These are phyloP conservation scores for Mycena polygramma DNA, from an alignment of 768 basidiomycete species.

Conservation along the genomic window DNA sequence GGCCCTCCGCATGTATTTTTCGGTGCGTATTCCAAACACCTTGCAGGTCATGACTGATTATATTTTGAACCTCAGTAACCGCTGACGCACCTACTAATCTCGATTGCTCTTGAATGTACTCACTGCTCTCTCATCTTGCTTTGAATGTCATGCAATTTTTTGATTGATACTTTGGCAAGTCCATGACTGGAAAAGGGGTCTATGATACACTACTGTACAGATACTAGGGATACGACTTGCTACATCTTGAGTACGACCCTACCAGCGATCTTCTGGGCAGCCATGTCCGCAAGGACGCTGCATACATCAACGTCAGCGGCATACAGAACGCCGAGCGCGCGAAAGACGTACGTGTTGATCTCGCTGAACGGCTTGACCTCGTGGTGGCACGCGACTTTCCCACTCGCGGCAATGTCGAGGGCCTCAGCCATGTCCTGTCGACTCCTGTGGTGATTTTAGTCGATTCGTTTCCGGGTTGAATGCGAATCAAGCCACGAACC, in stretches of 20 bases:
- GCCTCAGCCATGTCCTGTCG: constrained; percentile 87
- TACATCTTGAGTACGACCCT: constrained; percentile 48
- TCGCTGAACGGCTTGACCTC: constrained; percentile 60
- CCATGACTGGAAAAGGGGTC: too few relatives aligned
- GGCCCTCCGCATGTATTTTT: constrained; percentile 54
- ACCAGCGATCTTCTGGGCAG: constrained; percentile 48
- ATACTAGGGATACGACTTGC: background rate
- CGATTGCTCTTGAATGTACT: background rate
- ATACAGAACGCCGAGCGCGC: background rate
- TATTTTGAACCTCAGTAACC: background rate
- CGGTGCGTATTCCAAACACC: constrained; percentile 28
- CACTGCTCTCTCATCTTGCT: background rate
- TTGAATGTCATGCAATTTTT: too few relatives aligned
- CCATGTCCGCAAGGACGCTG: constrained; percentile 18
- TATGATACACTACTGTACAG: too few relatives aligned
- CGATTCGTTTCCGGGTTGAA: background rate
- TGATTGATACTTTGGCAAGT: too few relatives aligned
- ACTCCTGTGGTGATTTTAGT: constrained; percentile 57
- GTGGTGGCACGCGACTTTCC: constrained; percentile 74
- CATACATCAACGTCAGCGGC: background rate
- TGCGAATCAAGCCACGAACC: constrained; percentile 41
- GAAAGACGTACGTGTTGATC: constrained; percentile 60
- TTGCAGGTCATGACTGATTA: background rate
- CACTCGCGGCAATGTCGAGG: constrained; percentile 75
- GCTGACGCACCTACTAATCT: background rate